Evolutionary conservation across 2,329 filamentous ascomycete genomes (phyloP), one percentile per base, ranked within the genome.

Genomic region (Tetracladium maxilliforme): DNA sequence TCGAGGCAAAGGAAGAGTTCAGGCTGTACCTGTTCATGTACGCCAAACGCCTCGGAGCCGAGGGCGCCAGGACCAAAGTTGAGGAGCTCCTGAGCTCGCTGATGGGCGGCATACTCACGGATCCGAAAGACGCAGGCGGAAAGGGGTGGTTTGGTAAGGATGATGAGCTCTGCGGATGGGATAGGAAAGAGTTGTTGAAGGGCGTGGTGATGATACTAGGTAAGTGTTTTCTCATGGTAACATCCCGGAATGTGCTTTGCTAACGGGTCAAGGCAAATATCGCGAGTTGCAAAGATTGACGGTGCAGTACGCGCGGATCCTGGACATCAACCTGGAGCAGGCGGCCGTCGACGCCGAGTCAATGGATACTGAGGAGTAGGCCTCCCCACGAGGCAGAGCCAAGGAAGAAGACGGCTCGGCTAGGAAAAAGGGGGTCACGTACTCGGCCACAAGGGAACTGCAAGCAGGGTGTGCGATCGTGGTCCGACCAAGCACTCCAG

Each of bases 21-120:
- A 72, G 83, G 29, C 61, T 93, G 2, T 95, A 95, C 43, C 58
- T 98, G n/a, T 78, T 84, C 42, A 95, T 95, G 84, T 98, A 98
- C 43, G 87, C 86, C 4, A 95, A 94, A 55, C 74, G 90, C 1
- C 68, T 98, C 6, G 90, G 90, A 2, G 83, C 84, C 0, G 92
- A 98, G 48, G 84, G 84, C 0, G 57, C 87, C 25, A 72, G 77
- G 37, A 64, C 70, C 29, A 98, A 98, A 54, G 84, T 94, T 3
- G 87, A 95, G 46, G 92, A 98, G 54, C 58, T 98, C 7, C 58
- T 95, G 15, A 77, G 82, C 37, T 78, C 71, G 22, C 57, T 98
- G 21, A 60, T 92, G 24, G 84, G 86, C 6, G 78, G 80, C 25
- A 68, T 64, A 38, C 61, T 63, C 43, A 63, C 63, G 32, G 73